Conservation (phyloP, 1,284 basidiomycete species). For the Anthracocystis setariae region DNA sequence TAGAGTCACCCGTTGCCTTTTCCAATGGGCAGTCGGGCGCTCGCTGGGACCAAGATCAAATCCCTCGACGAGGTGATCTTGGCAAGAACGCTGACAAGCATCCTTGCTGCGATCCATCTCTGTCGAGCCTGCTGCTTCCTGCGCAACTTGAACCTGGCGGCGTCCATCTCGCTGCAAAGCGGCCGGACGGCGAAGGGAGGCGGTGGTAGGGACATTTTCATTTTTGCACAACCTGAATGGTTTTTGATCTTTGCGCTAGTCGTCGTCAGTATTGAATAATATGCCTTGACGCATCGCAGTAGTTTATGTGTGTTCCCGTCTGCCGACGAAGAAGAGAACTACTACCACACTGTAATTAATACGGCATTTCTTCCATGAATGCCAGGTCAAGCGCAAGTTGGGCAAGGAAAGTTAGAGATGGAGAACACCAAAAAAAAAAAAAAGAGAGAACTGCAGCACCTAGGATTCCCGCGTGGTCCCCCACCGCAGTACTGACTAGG, state of each 20-base stretch:
- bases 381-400: background rate
- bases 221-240: no score
- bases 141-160: constrained; percentile 55
- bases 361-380: no score
- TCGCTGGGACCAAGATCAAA: constrained; percentile 57
- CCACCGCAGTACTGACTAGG: constrained; percentile 84
- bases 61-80: constrained; percentile 6
- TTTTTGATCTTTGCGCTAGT: no score
- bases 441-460: constrained; percentile 70
- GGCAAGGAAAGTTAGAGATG: background rate
- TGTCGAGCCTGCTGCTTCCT: constrained; percentile 45
- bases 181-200: constrained; percentile 56
- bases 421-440: background rate
- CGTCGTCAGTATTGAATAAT: no score
- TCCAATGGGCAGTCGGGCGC: constrained; percentile 51
- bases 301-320: no score
- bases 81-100: constrained; percentile 46
- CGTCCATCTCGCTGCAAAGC: constrained; percentile 51
- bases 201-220: constrained; percentile 45
- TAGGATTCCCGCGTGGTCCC: constrained; percentile 84
- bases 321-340: background rate
- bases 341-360: no score
- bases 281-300: no score
- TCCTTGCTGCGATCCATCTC: constrained; percentile 3
- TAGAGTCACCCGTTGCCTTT: constrained; percentile 57